Base-by-base conservation (phyloP, 2,329 filamentous ascomycete species). In the Trichoderma sp. region DNA sequence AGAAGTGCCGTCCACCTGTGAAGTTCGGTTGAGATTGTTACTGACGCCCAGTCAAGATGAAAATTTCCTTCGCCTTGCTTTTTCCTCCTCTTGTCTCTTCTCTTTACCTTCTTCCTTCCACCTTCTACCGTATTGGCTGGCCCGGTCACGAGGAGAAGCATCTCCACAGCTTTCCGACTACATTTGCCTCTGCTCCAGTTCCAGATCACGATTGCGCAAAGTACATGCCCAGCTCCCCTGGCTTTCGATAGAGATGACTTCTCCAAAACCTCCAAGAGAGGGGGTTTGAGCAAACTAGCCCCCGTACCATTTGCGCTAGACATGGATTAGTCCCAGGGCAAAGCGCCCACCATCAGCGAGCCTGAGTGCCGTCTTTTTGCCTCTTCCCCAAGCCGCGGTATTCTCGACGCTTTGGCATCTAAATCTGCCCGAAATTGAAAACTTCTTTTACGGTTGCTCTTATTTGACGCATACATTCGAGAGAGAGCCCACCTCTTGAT, bases 251-350 rank as follows among this genome's bases (percentile, higher is more conserved):
- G n/a, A 49, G n/a, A 24, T 13, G 47, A 49, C 47, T 49, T 49
- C 47, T 55, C 52, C 52, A 27, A 55, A 29, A 55, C 52, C 24
- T 29, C 31, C 6, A 37, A 58, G 57, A 27, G 35, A 35, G 55
- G 24, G 47, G 29, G 33, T 35, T 47, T 27, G 35, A 57, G 40
- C 62, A 66, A 61, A 68, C 58, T 66, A 60, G 33, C 21, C 21
- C 47, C 68, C 65, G 68, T 75, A 71, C 52, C 14, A 29, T 70
- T 64, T 56, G 71, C 70, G 55, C 72, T 73, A 73, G 74, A 75
- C 75, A 75, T 68, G 75, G 76, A 68, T 69, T 69, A 4, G 72
- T 73, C 76, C 75, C 71, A 70, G 75, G 73, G 74, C 72, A 71
- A 71, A 74, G 70, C 59, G 55, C 57, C 47, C 57, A 59, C 35